Conservation (phyloP, 108 stramenopile genomes). For the Schizochytrium sp. region DNA sequence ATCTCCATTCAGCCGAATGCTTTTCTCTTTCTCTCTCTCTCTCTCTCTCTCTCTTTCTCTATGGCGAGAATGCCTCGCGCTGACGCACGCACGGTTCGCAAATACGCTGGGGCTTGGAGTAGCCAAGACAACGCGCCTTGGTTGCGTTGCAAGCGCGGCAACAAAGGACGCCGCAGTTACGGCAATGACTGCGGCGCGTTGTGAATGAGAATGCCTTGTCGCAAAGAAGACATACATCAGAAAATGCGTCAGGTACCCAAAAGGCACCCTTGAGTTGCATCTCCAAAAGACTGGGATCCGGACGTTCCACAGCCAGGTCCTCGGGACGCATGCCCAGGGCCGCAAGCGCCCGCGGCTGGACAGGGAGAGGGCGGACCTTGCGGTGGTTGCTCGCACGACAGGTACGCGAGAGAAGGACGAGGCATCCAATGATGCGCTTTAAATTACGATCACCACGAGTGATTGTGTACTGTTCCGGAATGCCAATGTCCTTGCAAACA, state of each 20-base stretch:
- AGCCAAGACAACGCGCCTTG: background rate
- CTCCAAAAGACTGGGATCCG: background rate
- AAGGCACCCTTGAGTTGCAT: background rate
- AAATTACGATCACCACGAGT: background rate
- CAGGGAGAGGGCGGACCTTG: background rate
- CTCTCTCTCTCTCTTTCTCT: background rate
- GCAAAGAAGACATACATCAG: background rate
- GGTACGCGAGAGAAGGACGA: background rate
- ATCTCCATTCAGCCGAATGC: too few species aligned
- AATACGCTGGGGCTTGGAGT: background rate
- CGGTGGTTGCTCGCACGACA: background rate
- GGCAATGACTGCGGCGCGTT: background rate
- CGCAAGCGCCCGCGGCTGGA: background rate
- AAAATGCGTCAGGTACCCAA: background rate
- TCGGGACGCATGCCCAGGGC: background rate
- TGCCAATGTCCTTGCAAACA: background rate
- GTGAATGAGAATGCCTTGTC: background rate
- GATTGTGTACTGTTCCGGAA: background rate
- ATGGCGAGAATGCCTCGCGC: background rate
- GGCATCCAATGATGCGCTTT: slow-evolving; percentile 5
- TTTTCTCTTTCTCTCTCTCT: too few species aligned
- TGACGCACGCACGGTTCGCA: background rate
- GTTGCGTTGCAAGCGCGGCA: background rate
- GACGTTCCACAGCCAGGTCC: background rate
- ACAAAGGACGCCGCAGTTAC: background rate